phyloP scores from a whole-genome alignment of 345 rosid species.

The Dipteronia sinensis region DNA sequence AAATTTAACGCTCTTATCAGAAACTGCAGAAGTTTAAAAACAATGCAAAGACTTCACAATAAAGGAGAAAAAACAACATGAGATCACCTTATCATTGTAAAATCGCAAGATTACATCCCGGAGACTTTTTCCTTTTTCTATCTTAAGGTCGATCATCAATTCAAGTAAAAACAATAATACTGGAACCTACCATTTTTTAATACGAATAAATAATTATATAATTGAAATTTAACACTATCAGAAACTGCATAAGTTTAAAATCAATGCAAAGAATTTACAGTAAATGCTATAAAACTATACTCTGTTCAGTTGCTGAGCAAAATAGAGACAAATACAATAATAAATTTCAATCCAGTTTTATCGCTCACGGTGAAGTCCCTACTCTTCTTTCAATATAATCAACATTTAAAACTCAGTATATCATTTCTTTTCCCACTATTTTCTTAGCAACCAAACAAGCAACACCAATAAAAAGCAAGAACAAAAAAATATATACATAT shows the following conservation, averaged over 20 bases:
- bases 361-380: neutral
- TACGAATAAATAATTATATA: neutral
- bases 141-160: neutral
- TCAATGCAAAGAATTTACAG: neutral
- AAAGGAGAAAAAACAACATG: neutral
- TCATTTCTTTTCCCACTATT: neutral
- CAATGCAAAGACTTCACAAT: neutral
- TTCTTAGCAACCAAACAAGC: slow-evolving; percentile 16
- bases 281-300: slow-evolving; percentile 2
- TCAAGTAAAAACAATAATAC: neutral
- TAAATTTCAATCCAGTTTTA: neutral
- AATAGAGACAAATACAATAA: neutral
- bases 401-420: neutral
- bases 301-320: neutral
- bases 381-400: neutral
- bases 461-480: slow-evolving; percentile 17
- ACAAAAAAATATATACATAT: neutral
- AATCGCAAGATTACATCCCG: neutral
- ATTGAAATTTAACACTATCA: neutral
- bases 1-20: slow-evolving; percentile 42
- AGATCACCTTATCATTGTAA: neutral
- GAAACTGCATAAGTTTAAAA: neutral
- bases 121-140: neutral
- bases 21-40: slow-evolving; percentile 18
- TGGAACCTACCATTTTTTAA: neutral